phyloP scores from a whole-genome alignment of 345 rosid genomes.

The Rubroshorea leprosula region DNA sequence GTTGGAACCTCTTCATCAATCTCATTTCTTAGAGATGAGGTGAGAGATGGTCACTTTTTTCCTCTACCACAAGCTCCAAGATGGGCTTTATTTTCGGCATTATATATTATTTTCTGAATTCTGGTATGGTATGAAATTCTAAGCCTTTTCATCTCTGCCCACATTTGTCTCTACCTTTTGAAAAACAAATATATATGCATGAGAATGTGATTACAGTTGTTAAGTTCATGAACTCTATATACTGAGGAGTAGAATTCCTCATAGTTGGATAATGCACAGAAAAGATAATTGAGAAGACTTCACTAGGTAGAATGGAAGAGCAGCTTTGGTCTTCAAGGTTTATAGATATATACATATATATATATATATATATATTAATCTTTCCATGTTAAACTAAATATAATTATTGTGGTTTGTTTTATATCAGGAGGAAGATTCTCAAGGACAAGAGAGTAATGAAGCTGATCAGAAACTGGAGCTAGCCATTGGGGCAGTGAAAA shows the following conservation, averaged over 20 bases:
- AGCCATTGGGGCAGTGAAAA: slow-evolving; percentile 34
- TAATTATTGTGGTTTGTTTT: background rate
- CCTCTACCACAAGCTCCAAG: slow-evolving; percentile 5
- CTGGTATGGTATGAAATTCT: slow-evolving; percentile 1
- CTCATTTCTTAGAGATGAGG: slow-evolving; percentile 34
- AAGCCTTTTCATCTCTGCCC: background rate
- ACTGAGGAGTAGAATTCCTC: background rate
- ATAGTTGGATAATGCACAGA: background rate
- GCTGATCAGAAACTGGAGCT: slow-evolving; percentile 35
- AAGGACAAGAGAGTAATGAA: slow-evolving; percentile 28
- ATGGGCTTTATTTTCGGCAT: too few species aligned
- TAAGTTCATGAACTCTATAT: slow-evolving; percentile 1
- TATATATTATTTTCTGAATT: background rate
- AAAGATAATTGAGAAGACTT: background rate
- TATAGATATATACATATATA: background rate
- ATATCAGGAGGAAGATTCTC: slow-evolving; percentile 45
- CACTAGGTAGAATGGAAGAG: too few species aligned
- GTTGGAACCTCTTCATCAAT: slow-evolving; percentile 33
- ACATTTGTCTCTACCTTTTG: background rate
- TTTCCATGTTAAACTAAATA: too few species aligned
- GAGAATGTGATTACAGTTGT: background rate
- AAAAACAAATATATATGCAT: background rate
- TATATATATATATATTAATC: too few species aligned
- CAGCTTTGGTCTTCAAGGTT: background rate
- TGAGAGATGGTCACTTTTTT: slow-evolving; percentile 23